phyloP scores from a whole-genome alignment of 805 yeast species.

The Jamesozyma lodderae region DNA sequence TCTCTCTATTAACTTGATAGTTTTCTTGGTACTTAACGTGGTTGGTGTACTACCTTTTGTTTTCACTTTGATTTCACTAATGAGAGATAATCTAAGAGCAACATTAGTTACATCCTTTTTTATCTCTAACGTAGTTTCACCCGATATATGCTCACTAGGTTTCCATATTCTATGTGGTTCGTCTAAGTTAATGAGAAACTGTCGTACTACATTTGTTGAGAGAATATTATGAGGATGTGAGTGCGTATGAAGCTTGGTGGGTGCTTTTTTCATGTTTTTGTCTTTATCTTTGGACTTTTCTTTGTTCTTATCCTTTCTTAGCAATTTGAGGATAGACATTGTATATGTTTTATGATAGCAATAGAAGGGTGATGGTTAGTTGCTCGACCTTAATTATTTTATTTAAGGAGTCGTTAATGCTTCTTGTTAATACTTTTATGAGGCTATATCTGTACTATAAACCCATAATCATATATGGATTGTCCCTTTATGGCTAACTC shows the following conservation, averaged over 20 bases:
- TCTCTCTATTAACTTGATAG: conserved; percentile 47
- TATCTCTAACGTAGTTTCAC: conserved; percentile 50
- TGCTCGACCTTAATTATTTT: too few relatives aligned
- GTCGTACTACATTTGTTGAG: conserved; percentile 2
- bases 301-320: too few relatives aligned
- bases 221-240: background rate
- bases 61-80: conserved; percentile 50
- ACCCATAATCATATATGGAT: too few relatives aligned
- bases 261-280: too few relatives aligned
- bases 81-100: conserved; percentile 42
- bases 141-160: conserved; percentile 73
- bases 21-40: conserved; percentile 44
- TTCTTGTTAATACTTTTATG: too few relatives aligned
- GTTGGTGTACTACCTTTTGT: conserved; percentile 36
- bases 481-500: too few relatives aligned
- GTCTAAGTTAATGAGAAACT: conserved; percentile 45
- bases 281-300: too few relatives aligned
- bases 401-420: too few relatives aligned
- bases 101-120: conserved; percentile 45
- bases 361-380: too few relatives aligned
- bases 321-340: too few relatives aligned
- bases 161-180: conserved; percentile 67
- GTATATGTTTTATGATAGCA: too few relatives aligned
- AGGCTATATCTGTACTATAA: too few relatives aligned
- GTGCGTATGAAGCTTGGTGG: background rate